phyloP scores from a whole-genome alignment of 805 yeast genomes.

The Kockiozyma suomiensis region DNA sequence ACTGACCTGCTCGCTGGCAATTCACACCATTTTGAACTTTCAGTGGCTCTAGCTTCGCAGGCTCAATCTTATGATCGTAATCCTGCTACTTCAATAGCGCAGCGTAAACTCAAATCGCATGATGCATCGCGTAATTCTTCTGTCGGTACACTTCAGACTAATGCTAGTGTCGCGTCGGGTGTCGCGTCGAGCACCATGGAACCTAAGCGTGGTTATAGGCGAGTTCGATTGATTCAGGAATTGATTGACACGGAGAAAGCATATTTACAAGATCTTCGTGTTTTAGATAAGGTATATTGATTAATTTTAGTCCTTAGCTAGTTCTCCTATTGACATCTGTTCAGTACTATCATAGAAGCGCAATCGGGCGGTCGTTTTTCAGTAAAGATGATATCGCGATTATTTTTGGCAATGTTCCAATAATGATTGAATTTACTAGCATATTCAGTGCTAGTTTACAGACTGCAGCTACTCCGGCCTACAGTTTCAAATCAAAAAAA shows the following conservation, averaged over 20 bases:
- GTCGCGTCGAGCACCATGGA: conserved; percentile 1
- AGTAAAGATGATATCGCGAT: conserved; percentile 42
- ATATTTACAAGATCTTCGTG: conserved; percentile 45
- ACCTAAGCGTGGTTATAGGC: conserved; percentile 31
- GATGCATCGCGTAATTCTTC: conserved; percentile 3
- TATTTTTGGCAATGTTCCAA: conserved; percentile 40
- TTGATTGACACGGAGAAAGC: conserved; percentile 44
- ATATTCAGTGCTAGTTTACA: conserved; percentile 37
- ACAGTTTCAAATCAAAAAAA: conserved; percentile 15
- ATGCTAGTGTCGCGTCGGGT: not conserved
- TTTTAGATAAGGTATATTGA: conserved; percentile 38
- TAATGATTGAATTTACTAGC: conserved; percentile 39
- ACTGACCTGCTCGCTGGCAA: not conserved
- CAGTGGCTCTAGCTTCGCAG: not conserved
- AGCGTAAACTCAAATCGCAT: not conserved
- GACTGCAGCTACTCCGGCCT: conserved; percentile 28
- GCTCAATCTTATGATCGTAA: not conserved
- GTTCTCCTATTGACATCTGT: no score
- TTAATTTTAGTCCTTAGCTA: no score
- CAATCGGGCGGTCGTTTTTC: conserved; percentile 39
- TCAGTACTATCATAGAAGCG: conserved; percentile 30
- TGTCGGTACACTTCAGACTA: not conserved
- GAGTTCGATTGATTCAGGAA: conserved; percentile 43
- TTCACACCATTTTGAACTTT: not conserved
- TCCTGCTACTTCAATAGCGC: not conserved